Base-by-base conservation (phyloP, 2,329 filamentous ascomycete genomes). In the Penicillium sclerotigenum region DNA sequence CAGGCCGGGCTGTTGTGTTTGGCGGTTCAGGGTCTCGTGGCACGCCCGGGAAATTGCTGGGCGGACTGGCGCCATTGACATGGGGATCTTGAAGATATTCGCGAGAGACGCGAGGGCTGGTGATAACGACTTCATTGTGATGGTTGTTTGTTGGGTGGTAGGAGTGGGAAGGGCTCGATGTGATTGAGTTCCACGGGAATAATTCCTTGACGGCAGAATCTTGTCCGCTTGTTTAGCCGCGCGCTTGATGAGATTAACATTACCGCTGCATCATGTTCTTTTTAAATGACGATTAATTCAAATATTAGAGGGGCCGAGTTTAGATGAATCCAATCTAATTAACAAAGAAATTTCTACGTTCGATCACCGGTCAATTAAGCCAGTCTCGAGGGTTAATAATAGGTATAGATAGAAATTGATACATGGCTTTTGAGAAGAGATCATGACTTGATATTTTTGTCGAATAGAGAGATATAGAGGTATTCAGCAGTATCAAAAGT, bases 101-200 rank as follows among this genome's bases (percentile, higher is more conserved):
- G 76, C 75, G 54, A 80, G 70, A 4, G 74, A 77, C 58, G 73
- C 69, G 60, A 79, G 75, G 5, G 75, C 64, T 6, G 74, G 75
- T 42, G 71, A 77, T 61, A 70, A 67, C 42, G 74, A 68, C 62
- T 65, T 65, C 69, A 72, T 72, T 57, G 58, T 65, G 61, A 48
- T 57, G 56, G 48, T 31, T 59, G 38, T 60, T 53, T 62, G 63
- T 64, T 50, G 50, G 56, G 51, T 66, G 60, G 43, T 59, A 47
- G 38, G 53, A 40, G 41, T 53, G 62, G 62, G 36, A 57, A 59
- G 26, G 51, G 54, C 46, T 46, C 46, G 41, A 34, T 56, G 47
- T 29, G 20, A 46, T 56, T 55, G 53, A 51, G 59, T 46, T 57
- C 59, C 57, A 60, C 54, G 59, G 59, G 59, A 59, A 60, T 63